Evolutionary conservation across 768 basidiomycete genomes (phyloP).

Genomic region (Auriscalpium orientale): DNA sequence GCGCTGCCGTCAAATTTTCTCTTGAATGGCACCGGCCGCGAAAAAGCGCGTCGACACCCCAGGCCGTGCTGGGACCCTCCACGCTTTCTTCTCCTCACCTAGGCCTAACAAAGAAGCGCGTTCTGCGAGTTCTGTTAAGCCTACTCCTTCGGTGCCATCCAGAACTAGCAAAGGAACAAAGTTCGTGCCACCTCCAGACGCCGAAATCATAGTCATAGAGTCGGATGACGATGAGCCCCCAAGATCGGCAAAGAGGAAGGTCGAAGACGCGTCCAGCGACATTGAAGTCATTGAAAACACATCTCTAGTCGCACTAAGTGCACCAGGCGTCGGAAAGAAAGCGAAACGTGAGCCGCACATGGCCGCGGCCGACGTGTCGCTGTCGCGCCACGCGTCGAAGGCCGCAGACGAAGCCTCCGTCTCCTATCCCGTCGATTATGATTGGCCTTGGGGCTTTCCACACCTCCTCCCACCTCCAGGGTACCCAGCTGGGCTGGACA

Average conservation of each 20-base stretch:
- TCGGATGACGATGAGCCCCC: slow-evolving; percentile 20
- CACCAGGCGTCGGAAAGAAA: slow-evolving; percentile 1
- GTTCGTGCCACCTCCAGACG: background rate
- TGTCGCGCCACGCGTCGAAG: too few relatives aligned
- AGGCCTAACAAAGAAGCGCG: background rate
- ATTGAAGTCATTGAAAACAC: slow-evolving; percentile 12
- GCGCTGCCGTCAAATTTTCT: too few relatives aligned
- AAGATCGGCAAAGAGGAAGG: slow-evolving; percentile 4
- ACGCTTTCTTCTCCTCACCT: slow-evolving; percentile 11
- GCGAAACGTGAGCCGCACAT: background rate
- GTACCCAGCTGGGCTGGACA: too few relatives aligned
- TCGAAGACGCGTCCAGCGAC: slow-evolving; percentile 10
- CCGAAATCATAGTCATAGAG: slow-evolving; percentile 25
- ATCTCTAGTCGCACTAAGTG: background rate
- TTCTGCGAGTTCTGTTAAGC: background rate
- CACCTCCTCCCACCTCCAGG: too few relatives aligned
- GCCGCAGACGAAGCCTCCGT: background rate
- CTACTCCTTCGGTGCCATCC: slow-evolving; percentile 1
- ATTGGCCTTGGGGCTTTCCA: too few relatives aligned
- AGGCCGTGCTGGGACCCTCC: background rate
- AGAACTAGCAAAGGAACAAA: slow-evolving; percentile 1
- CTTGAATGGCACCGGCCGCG: background rate
- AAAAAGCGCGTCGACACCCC: background rate
- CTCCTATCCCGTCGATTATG: too few relatives aligned
- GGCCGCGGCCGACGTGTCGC: too few relatives aligned